Evolutionary conservation across 257 asterid species (phyloP), one percentile per base, ranked within the genome.

Genomic region (Solanum microdontum): DNA sequence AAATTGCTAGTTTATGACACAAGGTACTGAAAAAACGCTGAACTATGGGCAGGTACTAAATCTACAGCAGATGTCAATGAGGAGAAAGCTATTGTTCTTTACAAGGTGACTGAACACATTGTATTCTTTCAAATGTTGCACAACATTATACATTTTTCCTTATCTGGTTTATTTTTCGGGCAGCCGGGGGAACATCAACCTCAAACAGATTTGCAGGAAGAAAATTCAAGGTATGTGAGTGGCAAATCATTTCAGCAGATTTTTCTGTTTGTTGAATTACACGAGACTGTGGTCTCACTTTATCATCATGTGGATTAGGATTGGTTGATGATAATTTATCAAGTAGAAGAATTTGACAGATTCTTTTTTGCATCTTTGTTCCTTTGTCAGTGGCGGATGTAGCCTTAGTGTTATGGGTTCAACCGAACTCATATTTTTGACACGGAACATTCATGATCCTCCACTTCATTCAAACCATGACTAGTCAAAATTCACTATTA

Each of bases 81-180:
- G 72, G 98, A 94, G 92, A 96, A 94, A 91, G 98, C 98, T 40
- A 94, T 96, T 88, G 94, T 96, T 87, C 94, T 95, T 37, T 96
- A 96, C 92, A 89, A 91, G 98, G 99, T 95, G 88, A 92, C 58
- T 89, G 69, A 84, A 64, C 90, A 39, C 87, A 85, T 88, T 87
- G 11, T 86, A 51, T 76, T 86, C 85, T 88, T 34, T 80, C 24
- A 36, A 21, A 30, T 75, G 74, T 39, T 13, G 28, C 33, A 64
- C 43, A 43, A 26, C 88, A 69, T 39, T 79, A 21, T 79, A 34
- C 21, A 77, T 40, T 60, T 26, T 66, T 58, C 87, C 85, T 82
- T 14, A 82, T 48, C 85, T 82, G 85, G 85, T 82, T 82, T 82
- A 82, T 82, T 21, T 80, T 89, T 79, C 76, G 91, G 87, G 89